phyloP scores from a whole-genome alignment of 495 filamentous ascomycete species.

The Aspergillus egyptiacus region DNA sequence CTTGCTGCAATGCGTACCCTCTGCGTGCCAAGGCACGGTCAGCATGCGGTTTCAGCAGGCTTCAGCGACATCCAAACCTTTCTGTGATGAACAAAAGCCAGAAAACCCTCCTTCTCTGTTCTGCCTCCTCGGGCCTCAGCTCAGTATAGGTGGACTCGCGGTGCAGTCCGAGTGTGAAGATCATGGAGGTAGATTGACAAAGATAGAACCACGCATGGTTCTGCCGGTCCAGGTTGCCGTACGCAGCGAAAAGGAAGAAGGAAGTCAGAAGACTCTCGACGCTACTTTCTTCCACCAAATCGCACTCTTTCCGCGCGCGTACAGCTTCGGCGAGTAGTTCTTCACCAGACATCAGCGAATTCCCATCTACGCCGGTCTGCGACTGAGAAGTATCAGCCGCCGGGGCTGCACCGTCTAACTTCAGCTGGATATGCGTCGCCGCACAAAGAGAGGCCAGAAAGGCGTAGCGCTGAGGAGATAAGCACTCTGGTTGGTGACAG shows the following conservation, averaged over 20 bases:
- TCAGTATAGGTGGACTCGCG: constrained; percentile 48
- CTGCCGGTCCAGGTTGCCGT: constrained; percentile 57
- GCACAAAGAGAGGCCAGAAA: constrained; percentile 73
- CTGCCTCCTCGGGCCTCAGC: constrained; percentile 39
- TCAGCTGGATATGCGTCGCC: constrained; percentile 79
- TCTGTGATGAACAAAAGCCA: constrained; percentile 61
- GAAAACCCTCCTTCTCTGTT: constrained; percentile 53
- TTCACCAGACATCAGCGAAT: constrained; percentile 34
- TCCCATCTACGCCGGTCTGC: constrained; percentile 47
- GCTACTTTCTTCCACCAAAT: constrained; percentile 57
- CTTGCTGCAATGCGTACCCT: constrained; percentile 46
- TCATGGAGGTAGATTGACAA: constrained; percentile 55
- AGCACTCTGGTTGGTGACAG: constrained; percentile 49
- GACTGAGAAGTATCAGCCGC: constrained; percentile 48
- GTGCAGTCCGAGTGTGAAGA: constrained; percentile 54
- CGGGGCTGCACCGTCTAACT: constrained; percentile 47
- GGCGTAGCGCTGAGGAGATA: constrained; percentile 69
- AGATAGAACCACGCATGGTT: constrained; percentile 57
- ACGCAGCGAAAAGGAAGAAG: constrained; percentile 73
- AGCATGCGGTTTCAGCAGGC: constrained; percentile 5
- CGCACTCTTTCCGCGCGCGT: constrained; percentile 66
- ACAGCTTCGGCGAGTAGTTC: constrained; percentile 68
- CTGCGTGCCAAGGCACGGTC: constrained; percentile 20
- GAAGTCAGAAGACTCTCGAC: constrained; percentile 68
- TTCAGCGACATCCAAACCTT: constrained; percentile 25